phyloP scores from a whole-genome alignment of 176 grass and related monocot species.

The Paspalum notatum region DNA sequence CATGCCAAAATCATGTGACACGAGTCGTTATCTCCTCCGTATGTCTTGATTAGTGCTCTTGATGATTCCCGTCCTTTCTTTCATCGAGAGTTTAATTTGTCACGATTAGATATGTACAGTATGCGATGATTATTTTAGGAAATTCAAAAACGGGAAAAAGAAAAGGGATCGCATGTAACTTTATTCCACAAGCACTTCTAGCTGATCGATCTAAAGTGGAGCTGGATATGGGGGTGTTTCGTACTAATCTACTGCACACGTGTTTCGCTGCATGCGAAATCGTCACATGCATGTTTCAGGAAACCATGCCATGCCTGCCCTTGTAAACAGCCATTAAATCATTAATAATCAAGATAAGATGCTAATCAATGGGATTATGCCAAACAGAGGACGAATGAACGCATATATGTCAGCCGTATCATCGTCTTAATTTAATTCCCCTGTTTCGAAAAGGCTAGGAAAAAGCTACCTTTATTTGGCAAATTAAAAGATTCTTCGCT shows the following conservation, averaged over 20 bases:
- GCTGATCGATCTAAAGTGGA: not conserved
- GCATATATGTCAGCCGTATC: not conserved
- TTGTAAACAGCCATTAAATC: not conserved
- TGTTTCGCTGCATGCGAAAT: not conserved
- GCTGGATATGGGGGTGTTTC: not conserved
- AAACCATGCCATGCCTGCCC: not conserved
- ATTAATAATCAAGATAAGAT: not conserved
- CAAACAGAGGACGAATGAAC: not conserved
- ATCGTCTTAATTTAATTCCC: not conserved
- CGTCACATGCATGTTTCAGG: conserved; percentile 26
- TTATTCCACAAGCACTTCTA: conserved; percentile 6
- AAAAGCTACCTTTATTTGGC: no score
- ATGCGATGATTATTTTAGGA: not conserved
- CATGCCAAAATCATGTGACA: conserved; percentile 57
- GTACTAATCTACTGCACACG: not conserved
- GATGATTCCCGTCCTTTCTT: not conserved
- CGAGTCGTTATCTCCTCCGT: conserved; percentile 34
- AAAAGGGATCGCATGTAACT: not conserved
- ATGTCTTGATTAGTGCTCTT: not conserved
- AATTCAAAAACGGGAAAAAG: not conserved
- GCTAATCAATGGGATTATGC: not conserved
- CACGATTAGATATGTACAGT: not conserved
- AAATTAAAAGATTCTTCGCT: no score
- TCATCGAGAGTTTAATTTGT: not conserved
- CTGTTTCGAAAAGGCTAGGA: not conserved